Base-by-base conservation (phyloP, 139 green algal genomes). In the Nannochloris sp. region DNA sequence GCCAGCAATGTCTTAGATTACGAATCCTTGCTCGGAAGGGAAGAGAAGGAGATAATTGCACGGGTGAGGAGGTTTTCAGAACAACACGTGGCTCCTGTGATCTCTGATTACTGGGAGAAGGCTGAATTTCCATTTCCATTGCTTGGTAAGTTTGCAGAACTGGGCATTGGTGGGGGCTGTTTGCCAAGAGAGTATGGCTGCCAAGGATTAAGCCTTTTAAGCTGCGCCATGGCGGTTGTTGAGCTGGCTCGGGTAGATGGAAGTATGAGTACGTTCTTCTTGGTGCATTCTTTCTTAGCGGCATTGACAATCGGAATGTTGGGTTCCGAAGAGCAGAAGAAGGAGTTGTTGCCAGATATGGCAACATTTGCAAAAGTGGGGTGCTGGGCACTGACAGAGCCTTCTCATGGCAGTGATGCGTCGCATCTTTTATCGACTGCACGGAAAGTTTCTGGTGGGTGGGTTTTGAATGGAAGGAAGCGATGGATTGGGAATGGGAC, bases 401-500 rank as follows among this genome's bases (percentile, higher is more conserved):
- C 90, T 2, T 78, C 65, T 66, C 87, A 96, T 56, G 91, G 91
- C 37, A 85, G 67, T 20, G 91, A 97, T 67, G 91, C 91, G 23
- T 82, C 79, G 4, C 75, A 77, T 2, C 77, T 97, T 3, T 74
- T 70, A 26, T 83, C 80, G 14, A 93, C 73, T 2, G 90, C 90
- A 1, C 44, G 49, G 4, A 66, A 68, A 66, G 81, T 89, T 23
- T 40, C 77, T 28, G 89, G 89, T 14, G 90, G 89, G 25, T 97
- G 88, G 84, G 49, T 80, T 60, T 66, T 97, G 23, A 89, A 95
- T 63, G 91, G 91, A 8, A 75, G 76, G 56, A 97, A 97, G 83
- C 81, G 91, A 30, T 97, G 91, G 91, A 97, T 97, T 44, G 91
- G 91, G 64, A 97, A 97, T 63, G 68, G 48, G 63, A 92, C 91